A percentile compares a stretch with the other conserved stretches of the same genome.
phyloP scores from a whole-genome alignment of 129 eudicot genomes.

The Tanacetum coccineum region DNA sequence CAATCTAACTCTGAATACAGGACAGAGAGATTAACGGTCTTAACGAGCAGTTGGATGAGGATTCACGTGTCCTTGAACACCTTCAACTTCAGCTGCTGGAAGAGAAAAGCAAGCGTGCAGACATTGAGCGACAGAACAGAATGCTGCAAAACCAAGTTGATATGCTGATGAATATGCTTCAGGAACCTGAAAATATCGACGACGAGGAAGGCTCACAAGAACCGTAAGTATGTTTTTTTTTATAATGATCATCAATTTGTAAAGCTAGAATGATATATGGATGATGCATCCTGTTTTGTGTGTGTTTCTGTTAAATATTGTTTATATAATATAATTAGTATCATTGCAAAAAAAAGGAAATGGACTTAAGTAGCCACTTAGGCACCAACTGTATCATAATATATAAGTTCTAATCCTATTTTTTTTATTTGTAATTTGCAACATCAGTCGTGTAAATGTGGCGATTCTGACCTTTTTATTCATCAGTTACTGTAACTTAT shows the following conservation, averaged over 20 bases:
- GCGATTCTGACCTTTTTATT: too few species aligned
- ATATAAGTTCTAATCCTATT: slow-evolving; percentile 17
- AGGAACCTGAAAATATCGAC: slow-evolving; percentile 54
- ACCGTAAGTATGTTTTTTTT: slow-evolving; percentile 27
- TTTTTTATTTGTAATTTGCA: slow-evolving; percentile 8
- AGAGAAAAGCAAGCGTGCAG: slow-evolving; percentile 88
- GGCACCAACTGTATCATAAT: slow-evolving; percentile 23
- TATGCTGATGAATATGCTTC: slow-evolving; percentile 93
- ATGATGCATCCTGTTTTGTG: slow-evolving; percentile 26
- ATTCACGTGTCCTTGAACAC: slow-evolving; percentile 77
- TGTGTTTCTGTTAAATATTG: slow-evolving; percentile 17
- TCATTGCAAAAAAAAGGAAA: not conserved
- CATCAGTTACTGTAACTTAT: too few species aligned
- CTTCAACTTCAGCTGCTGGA: slow-evolving; percentile 84
- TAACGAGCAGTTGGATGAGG: slow-evolving; percentile 84
- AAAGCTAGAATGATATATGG: slow-evolving; percentile 26
- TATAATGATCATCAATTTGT: slow-evolving; percentile 4
- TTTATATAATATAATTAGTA: slow-evolving; percentile 23
- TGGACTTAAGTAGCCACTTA: slow-evolving; percentile 7
- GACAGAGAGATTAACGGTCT: slow-evolving; percentile 51
- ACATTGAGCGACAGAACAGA: slow-evolving; percentile 68
- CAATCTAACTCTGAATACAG: too few species aligned
- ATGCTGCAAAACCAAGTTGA: slow-evolving; percentile 75
- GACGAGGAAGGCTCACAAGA: slow-evolving; percentile 44
- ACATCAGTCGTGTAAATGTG: not conserved